A percentile compares a stretch with the other conserved stretches of the same genome.
Conservation (phyloP, 1,284 basidiomycete species). For the Coriolopsis trogii region DNA sequence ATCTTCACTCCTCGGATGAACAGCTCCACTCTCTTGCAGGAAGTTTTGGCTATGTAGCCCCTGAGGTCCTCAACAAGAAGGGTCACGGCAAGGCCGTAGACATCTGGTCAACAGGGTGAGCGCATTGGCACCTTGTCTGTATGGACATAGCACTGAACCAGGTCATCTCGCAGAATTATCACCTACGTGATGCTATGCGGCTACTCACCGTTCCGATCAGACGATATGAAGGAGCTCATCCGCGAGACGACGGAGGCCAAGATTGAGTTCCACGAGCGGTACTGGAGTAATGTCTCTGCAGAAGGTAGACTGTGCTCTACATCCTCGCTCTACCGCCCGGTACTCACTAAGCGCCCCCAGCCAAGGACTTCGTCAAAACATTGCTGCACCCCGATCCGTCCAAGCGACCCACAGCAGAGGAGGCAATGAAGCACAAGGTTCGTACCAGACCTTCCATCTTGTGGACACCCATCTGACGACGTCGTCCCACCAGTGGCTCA, state of each 20-base stretch:
- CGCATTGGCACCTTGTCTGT: slow-evolving; percentile 15
- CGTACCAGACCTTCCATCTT: slow-evolving; percentile 8
- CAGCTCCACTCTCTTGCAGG: slow-evolving; percentile 85
- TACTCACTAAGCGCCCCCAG: slow-evolving; percentile 39
- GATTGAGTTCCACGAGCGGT: slow-evolving; percentile 90
- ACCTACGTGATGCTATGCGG: slow-evolving; percentile 93
- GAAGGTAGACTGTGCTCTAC: slow-evolving; percentile 49
- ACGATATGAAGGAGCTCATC: slow-evolving; percentile 76
- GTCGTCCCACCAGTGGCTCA: slow-evolving; percentile 62
- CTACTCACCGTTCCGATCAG: slow-evolving; percentile 91
- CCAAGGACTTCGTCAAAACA: slow-evolving; percentile 82
- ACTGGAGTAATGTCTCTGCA: slow-evolving; percentile 88
- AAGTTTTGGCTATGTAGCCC: slow-evolving; percentile 92
- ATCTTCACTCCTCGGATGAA: slow-evolving; percentile 78
- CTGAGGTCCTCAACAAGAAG: slow-evolving; percentile 83
- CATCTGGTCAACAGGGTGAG: slow-evolving; percentile 90
- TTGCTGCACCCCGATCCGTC: slow-evolving; percentile 78
- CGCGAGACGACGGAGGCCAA: slow-evolving; percentile 83
- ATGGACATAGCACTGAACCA: background rate
- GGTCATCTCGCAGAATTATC: slow-evolving; percentile 68
- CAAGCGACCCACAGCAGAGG: slow-evolving; percentile 72
- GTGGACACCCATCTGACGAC: background rate
- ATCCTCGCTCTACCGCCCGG: background rate
- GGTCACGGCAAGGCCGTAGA: slow-evolving; percentile 94
- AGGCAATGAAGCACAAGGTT: slow-evolving; percentile 65